Evolutionary conservation across 257 asterid species (phyloP), one percentile per base, ranked within the genome.

Genomic region (Haberlea rhodopensis): DNA sequence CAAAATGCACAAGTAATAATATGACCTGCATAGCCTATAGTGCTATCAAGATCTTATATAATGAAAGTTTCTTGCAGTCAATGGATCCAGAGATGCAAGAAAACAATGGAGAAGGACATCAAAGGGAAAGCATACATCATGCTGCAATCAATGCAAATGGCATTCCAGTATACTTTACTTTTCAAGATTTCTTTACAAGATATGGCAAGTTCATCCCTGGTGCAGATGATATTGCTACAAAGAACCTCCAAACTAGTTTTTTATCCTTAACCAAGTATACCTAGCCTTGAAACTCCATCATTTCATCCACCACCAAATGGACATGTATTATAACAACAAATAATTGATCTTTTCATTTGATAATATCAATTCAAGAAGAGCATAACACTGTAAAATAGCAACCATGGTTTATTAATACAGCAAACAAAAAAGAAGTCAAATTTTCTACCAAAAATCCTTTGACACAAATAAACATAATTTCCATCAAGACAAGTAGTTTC

Each of bases 401-500:
- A 8, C 29, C 3, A 40, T 6, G 43, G 67, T 45, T 45, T 25
- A 58, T 16, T 31, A 5, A 32, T 23, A 60, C 24, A 21, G 18
- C 18, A 45, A 20, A 46, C 24, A 24, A 23, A 53, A 58, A 43
- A 48, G 16, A 28, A 58, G 23, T 22, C 45, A 59, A 15, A 28
- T 19, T 37, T 24, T 22, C 26, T 32, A 40, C 18, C 19, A 5
- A 23, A 55, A 49, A 62, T 18, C 21, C 53, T 62, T 34, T 43
- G 31, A 21, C 53, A 55, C 21, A 22, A 54, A 8, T 25, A 25
- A 46, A 40, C 24, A 16, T 28, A 62, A 19, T 48, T 3, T 60
- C 60, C 27, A 66, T 58, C 5, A 20, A 16, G 27, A 53, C 60
- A 66, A 21, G 49, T 55, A 40, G 48, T 8, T 73, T 4, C 18